phyloP scores from a whole-genome alignment of 768 basidiomycete species.

The Termitomyces bulborhizus region DNA sequence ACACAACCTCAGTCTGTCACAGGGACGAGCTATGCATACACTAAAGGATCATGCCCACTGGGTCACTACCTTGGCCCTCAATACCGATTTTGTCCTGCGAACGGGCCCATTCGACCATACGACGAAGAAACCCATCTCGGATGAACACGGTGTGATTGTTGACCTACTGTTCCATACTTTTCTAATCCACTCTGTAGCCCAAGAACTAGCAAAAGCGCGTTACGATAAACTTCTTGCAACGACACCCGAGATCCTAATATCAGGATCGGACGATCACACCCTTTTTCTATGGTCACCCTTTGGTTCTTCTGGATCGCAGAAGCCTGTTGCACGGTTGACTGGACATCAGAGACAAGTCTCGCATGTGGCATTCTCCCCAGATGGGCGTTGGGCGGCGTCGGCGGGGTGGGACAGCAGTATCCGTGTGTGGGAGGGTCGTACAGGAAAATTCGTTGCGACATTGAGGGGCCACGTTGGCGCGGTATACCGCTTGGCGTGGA shows the following conservation, averaged over 20 bases:
- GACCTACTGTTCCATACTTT: neutral
- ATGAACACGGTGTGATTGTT: constrained; percentile 64
- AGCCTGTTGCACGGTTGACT: constrained; percentile 65
- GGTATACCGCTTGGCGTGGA: constrained; percentile 95
- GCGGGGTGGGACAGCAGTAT: constrained; percentile 90
- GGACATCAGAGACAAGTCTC: constrained; percentile 95
- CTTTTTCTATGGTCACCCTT: constrained; percentile 87
- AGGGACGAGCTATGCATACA: constrained; percentile 81
- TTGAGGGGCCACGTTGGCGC: constrained; percentile 90
- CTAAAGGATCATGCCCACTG: constrained; percentile 97
- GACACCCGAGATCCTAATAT: constrained; percentile 81
- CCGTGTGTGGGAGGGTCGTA: constrained; percentile 83
- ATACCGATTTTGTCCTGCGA: constrained; percentile 85
- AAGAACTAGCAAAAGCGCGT: constrained; percentile 66
- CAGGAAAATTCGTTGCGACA: constrained; percentile 85
- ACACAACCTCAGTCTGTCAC: constrained; percentile 2
- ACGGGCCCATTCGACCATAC: constrained; percentile 95
- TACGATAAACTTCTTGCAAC: constrained; percentile 65
- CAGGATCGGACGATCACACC: constrained; percentile 97
- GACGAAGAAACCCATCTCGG: constrained; percentile 68
- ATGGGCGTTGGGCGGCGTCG: constrained; percentile 87
- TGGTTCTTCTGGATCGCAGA: constrained; percentile 18
- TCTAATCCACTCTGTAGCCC: constrained; percentile 40
- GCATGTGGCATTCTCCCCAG: constrained; percentile 92
- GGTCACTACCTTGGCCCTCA: constrained; percentile 95